Evolutionary conservation across 2,329 filamentous ascomycete genomes (phyloP), one percentile per base, ranked within the genome.

Genomic region (Mycosphaerella arachidis): DNA sequence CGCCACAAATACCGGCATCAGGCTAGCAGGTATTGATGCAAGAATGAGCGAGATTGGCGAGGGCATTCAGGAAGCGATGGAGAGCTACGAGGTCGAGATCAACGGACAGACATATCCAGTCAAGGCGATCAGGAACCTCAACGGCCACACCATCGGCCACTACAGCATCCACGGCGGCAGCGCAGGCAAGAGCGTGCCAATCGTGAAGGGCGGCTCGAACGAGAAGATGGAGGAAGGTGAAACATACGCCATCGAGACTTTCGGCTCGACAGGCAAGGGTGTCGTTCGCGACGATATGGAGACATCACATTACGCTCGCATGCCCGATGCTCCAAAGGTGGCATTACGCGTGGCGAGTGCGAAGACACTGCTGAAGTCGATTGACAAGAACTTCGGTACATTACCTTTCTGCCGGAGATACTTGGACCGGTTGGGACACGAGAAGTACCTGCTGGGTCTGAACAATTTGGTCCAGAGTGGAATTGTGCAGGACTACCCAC

Each of bases 1-100:
- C 59, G 88, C 90, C 13, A 92, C 89, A 59, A 90, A 92, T 75
- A 78, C 79, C 53, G 81, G 74, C 56, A 70, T 83, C 60, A 63
- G 80, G 75, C 73, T 77, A 64, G 79, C 82, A n/a, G 83, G 82
- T 6, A 76, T 84, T 54, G 82, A 85, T 68, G 81, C 78, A 5
- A 74, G 82, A 13, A 78, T 85, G 56, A 75, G 75, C 60, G 80
- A 85, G 59, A 80, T 86, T 63, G 79, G 83, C 57, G 81, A 75
- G n/a, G 78, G 76, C 13, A 85, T 86, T 61, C 83, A 86, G 66
- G 83, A 86, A 67, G 79, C 77, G 0, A 86, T 86, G 83, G 83
- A 86, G 70, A 84, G 81, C 70, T 85, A 85, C 65, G 83, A 86
- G 67, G 78, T 83, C 20, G 79, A 82, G 60, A 79, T 86, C 53